These are phyloP conservation scores for Dryas alaskensis DNA, from an alignment of 306 rosid species.

Conservation along the genomic window DNA sequence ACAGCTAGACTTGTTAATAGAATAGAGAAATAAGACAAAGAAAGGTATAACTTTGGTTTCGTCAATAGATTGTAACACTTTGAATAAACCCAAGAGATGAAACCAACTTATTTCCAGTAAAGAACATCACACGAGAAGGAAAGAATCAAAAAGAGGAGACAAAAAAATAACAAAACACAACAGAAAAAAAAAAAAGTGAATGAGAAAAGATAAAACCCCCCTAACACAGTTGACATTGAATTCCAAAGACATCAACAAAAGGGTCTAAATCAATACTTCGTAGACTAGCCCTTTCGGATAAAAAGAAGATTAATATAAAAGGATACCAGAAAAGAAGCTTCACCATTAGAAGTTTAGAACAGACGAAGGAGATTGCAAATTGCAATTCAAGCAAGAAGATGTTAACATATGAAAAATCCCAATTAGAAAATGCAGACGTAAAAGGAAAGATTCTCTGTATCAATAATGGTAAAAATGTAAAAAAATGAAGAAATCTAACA, in stretches of 20 bases:
- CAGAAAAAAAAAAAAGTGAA: slow-evolving; percentile 1
- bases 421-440: not conserved
- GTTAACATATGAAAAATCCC: not conserved
- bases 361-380: not conserved
- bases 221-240: slow-evolving; percentile 21
- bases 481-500: not conserved
- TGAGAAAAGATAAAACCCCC: not conserved
- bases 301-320: not conserved
- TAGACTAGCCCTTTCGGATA: not conserved
- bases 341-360: not conserved
- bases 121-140: slow-evolving; percentile 32
- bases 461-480: not conserved
- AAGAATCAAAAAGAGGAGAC: slow-evolving; percentile 17
- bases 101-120: slow-evolving; percentile 36
- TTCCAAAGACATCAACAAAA: slow-evolving; percentile 7
- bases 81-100: slow-evolving; percentile 13
- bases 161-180: not conserved
- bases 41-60: slow-evolving; percentile 34
- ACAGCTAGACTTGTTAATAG: slow-evolving; percentile 23
- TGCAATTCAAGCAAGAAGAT: not conserved
- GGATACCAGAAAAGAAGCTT: not conserved
- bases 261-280: not conserved
- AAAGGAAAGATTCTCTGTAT: slow-evolving; percentile 1
- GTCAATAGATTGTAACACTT: slow-evolving; percentile 31
- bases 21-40: slow-evolving; percentile 33